These are phyloP conservation scores for Colletotrichum cuscutae DNA, from an alignment of 2,329 filamentous ascomycete species.

Conservation along the genomic window DNA sequence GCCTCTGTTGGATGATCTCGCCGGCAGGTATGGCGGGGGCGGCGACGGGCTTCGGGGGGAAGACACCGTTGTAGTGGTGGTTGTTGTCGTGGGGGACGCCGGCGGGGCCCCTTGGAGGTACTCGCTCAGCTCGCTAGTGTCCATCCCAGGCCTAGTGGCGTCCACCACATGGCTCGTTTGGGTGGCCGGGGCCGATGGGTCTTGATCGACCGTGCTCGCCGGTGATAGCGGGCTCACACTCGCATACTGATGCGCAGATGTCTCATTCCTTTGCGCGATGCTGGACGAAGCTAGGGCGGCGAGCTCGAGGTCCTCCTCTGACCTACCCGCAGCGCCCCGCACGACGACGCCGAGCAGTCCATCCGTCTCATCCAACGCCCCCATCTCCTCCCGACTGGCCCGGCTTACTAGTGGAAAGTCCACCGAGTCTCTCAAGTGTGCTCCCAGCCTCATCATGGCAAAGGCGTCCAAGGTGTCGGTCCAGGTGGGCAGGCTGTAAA, in stretches of 20 bases:
- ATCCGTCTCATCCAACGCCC: slow-evolving; percentile 6
- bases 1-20: not conserved
- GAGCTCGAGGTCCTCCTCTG: slow-evolving; percentile 22
- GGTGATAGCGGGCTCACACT: slow-evolving; percentile 21
- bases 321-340: not conserved
- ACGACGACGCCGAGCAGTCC: slow-evolving; percentile 20
- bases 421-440: not conserved
- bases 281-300: slow-evolving; percentile 1
- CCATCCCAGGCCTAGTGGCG: slow-evolving; percentile 15
- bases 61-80: not conserved
- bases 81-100: not conserved
- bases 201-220: slow-evolving; percentile 2
- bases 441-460: slow-evolving; percentile 30
- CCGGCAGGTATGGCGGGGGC: slow-evolving; percentile 27
- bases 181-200: not conserved
- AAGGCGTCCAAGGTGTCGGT: slow-evolving; percentile 30
- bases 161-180: slow-evolving; percentile 1
- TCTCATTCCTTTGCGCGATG: not conserved
- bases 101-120: slow-evolving; percentile 23
- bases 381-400: not conserved
- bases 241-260: slow-evolving; percentile 21
- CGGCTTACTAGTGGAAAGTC: slow-evolving; percentile 7
- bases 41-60: slow-evolving; percentile 19
- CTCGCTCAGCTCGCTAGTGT: slow-evolving; percentile 22
- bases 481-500: slow-evolving; percentile 33